Percentiles rank a stretch among this genome's conserved stretches.
These are phyloP conservation scores for Cryptococcus floricola DNA, from an alignment of 1,284 basidiomycete genomes.

Conservation along the genomic window DNA sequence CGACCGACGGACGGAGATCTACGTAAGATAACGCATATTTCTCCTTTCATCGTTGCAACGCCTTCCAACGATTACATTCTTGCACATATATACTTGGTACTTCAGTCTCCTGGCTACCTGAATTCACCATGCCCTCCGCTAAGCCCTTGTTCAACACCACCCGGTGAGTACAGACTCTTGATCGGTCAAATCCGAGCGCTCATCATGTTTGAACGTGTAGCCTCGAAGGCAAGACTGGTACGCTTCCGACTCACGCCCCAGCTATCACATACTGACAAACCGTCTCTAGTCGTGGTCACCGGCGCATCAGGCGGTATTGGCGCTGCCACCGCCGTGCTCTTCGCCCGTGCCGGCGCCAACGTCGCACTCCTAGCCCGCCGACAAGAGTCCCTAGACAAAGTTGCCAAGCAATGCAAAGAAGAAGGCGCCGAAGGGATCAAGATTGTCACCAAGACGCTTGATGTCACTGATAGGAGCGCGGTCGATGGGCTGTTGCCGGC, in stretches of 20 bases:
- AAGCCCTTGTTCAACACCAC: slow-evolving; percentile 8
- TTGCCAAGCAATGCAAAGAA: slow-evolving; percentile 26
- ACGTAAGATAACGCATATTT: too few species aligned
- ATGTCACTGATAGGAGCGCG: slow-evolving; percentile 33
- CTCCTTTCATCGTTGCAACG: too few species aligned
- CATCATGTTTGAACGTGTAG: not conserved
- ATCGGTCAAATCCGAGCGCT: not conserved
- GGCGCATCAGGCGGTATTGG: slow-evolving; percentile 43
- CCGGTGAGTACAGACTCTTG: not conserved
- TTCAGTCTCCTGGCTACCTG: not conserved
- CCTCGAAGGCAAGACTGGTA: slow-evolving; percentile 8
- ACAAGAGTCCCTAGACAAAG: slow-evolving; percentile 29
- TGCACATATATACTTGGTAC: too few species aligned
- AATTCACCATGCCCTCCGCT: not conserved
- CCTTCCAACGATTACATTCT: too few species aligned
- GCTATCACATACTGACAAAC: not conserved
- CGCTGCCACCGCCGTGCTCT: slow-evolving; percentile 38
- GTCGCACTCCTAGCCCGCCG: slow-evolving; percentile 38
- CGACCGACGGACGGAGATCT: too few species aligned
- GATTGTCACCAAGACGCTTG: slow-evolving; percentile 32
- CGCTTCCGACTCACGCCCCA: not conserved
- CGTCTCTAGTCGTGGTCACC: slow-evolving; percentile 32
- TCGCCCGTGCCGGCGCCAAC: slow-evolving; percentile 38
- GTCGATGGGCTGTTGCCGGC: slow-evolving; percentile 24
- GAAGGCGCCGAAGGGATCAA: slow-evolving; percentile 22